Evolutionary conservation across 129 eudicot genomes (phyloP).

Genomic region (Artemisia tridentata): DNA sequence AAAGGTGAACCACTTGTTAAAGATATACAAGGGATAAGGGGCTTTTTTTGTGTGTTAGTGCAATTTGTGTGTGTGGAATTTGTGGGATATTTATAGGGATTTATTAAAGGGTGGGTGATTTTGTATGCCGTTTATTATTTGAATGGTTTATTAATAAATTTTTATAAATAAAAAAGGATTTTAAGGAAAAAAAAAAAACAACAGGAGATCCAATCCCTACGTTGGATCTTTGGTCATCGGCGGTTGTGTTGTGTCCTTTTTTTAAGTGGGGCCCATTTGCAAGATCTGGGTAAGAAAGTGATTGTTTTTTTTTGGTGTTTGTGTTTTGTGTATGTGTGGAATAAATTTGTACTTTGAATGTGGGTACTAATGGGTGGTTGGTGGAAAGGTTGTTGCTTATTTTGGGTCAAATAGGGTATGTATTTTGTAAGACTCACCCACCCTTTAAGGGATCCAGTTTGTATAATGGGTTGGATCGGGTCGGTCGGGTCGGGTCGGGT

Average conservation of each 20-base stretch:
- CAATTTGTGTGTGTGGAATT: slow-evolving; percentile 12
- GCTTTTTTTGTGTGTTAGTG: slow-evolving; percentile 11
- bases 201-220: slow-evolving; percentile 21
- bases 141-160: slow-evolving; percentile 9
- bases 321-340: neutral
- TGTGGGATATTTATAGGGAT: slow-evolving; percentile 27
- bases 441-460: neutral
- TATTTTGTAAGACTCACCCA: neutral
- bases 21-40: slow-evolving; percentile 26
- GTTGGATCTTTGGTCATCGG: slow-evolving; percentile 29
- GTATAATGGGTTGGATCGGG: neutral
- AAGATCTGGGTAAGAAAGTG: slow-evolving; percentile 11
- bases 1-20: slow-evolving; percentile 29
- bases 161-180: neutral
- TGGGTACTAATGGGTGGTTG: neutral
- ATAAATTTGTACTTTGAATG: slow-evolving; percentile 11
- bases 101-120: neutral
- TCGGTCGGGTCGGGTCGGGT: neutral
- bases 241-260: slow-evolving; percentile 23
- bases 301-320: neutral
- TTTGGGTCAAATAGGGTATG: slow-evolving; percentile 5
- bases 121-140: slow-evolving; percentile 1
- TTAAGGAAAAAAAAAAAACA: neutral
- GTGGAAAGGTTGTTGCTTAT: neutral
- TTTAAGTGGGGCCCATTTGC: slow-evolving; percentile 14